A percentile compares a stretch with the other conserved stretches of the same genome.
These are phyloP conservation scores for Xylaria cubensis DNA, from an alignment of 495 filamentous ascomycete species.

Conservation along the genomic window DNA sequence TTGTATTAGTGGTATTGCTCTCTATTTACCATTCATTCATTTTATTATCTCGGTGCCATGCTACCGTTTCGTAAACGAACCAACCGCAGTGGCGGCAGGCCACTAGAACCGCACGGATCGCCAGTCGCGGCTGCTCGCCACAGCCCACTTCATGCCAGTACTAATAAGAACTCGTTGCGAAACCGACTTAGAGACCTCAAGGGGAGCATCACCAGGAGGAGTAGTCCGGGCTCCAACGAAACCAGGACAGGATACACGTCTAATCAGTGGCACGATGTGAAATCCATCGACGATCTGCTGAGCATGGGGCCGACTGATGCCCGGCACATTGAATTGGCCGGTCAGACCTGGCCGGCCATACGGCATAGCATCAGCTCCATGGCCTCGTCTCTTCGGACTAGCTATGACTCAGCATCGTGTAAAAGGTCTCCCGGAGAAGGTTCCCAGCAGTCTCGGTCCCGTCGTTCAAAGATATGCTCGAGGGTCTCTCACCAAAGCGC, in stretches of 20 bases:
- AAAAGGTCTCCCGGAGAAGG: background rate
- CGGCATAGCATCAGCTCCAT: slow-evolving; percentile 38
- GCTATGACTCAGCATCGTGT: slow-evolving; percentile 7
- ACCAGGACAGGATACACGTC: background rate
- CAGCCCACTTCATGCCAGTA: background rate
- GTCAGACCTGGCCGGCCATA: slow-evolving; percentile 23
- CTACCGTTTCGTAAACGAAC: slow-evolving; percentile 18
- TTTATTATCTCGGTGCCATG: slow-evolving; percentile 10
- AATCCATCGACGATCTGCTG: slow-evolving; percentile 1
- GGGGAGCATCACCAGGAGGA: slow-evolving; percentile 7
- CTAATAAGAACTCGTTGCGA: slow-evolving; percentile 15
- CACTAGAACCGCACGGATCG: background rate
- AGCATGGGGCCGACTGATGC: background rate
- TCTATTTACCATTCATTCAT: slow-evolving; percentile 10
- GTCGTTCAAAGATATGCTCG: slow-evolving; percentile 17
- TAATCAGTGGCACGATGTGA: slow-evolving; percentile 9
- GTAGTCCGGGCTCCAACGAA: background rate
- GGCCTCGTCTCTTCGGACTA: slow-evolving; percentile 33
- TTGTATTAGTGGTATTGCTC: slow-evolving; percentile 13
- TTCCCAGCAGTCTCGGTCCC: background rate
- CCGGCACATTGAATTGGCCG: slow-evolving; percentile 17
- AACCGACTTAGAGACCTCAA: slow-evolving; percentile 19
- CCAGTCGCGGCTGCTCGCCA: slow-evolving; percentile 1
- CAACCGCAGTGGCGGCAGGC: background rate
- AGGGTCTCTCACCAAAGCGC: slow-evolving; percentile 23